These are phyloP conservation scores for Tetraselmis chui DNA, from an alignment of 139 green algal genomes.

Conservation along the genomic window DNA sequence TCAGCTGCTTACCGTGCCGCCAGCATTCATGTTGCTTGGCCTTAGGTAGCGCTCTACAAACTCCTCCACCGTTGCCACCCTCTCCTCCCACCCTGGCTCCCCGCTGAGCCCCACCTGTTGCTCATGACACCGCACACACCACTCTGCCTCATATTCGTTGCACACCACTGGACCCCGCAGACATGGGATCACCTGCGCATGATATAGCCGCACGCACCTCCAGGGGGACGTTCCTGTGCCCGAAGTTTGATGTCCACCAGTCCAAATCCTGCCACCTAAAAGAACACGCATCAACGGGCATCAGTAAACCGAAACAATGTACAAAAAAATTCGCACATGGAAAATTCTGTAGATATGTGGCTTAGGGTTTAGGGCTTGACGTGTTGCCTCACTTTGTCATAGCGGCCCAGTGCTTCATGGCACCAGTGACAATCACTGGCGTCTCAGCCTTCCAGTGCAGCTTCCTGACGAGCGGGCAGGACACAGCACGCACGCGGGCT, in stretches of 20 bases:
- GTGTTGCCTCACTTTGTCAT: background rate
- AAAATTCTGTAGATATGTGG: background rate
- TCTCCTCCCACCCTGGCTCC: background rate
- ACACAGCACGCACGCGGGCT: no score
- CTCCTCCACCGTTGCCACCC: background rate
- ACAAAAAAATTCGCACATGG: background rate
- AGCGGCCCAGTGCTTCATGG: background rate
- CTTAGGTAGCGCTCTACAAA: background rate
- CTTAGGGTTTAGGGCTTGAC: background rate
- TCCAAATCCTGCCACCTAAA: background rate
- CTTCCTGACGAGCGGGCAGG: background rate
- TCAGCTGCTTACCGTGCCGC: background rate
- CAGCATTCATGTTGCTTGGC: background rate
- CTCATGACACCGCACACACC: background rate
- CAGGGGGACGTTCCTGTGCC: background rate
- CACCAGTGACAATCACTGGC: background rate
- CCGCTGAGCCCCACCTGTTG: background rate
- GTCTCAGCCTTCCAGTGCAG: background rate
- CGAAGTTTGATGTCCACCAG: background rate
- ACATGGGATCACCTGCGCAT: background rate
- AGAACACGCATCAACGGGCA: no score
- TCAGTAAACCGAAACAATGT: background rate
- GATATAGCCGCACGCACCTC: background rate
- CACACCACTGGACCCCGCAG: background rate
- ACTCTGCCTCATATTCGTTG: background rate